Evolutionary conservation across 1,139 yeast species (phyloP), one percentile per base, ranked within the genome.

Genomic region (Komagataea norvegica): DNA sequence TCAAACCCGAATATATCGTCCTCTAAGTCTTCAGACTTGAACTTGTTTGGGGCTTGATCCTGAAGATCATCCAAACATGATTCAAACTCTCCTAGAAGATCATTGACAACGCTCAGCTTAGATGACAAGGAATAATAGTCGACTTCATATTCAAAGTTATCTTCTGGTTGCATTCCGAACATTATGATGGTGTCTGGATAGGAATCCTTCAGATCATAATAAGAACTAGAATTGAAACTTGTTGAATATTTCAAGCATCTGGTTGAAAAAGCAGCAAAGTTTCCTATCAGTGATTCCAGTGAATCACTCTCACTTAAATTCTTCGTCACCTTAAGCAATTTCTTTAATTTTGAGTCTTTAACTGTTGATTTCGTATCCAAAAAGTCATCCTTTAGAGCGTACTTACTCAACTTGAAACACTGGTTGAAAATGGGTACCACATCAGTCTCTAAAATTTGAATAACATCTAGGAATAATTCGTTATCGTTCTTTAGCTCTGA

Each of bases 1-100:
- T 36, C 38, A 27, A 36, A 31, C 8, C 35, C 38, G 24, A 36
- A 36, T 11, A 36, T 36, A 24, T 36, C 38, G 11, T 36, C 34
- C 3, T 10, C 29, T 18, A 15, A 21, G 3, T 8, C 25, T 15
- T 20, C 23, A 7, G n/a, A n/a, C n/a, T n/a, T n/a, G n/a, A n/a
- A n/a, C n/a, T n/a, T 15, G 15, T 11, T 18, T 11, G 8, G 6
- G 8, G 16, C 19, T 10, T 19, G 16, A n/a, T 23, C 35, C 20
- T 18, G 10, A 16, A 31, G 24, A n/a, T 31, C 29, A 3, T 23
- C 29, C 8, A 36, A 21, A 28, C 29, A 36, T 8, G 21, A 13
- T 9, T 36, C 35, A 4, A 36, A 23, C 18, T 36, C 35, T 2
- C 6, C n/a, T 2, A 36, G 16, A 5, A 31, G 15, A 24, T 27